Evolutionary conservation across 805 yeast species (phyloP).

Genomic region (Candida alai): DNA sequence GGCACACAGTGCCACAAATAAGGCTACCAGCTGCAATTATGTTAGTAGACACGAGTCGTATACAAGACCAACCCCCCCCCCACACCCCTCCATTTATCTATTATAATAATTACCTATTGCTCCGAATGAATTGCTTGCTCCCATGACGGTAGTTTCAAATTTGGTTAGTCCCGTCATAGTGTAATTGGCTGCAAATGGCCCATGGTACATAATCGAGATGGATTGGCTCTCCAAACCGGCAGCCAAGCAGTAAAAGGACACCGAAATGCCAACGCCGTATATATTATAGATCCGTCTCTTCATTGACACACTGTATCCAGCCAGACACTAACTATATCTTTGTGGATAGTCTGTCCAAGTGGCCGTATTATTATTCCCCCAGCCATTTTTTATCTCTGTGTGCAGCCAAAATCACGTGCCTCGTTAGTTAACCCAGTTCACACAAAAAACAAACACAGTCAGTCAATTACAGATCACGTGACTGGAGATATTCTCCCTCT

Average conservation of each 20-base stretch:
- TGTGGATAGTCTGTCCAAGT: too few species aligned
- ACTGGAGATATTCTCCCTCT: too few species aligned
- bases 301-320: too few species aligned
- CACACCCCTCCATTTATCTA: not conserved
- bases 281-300: constrained; percentile 7
- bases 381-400: too few species aligned
- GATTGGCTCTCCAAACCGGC: constrained; percentile 26
- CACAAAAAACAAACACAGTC: too few species aligned
- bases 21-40: constrained; percentile 26
- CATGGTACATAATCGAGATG: constrained; percentile 2
- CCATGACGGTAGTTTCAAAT: constrained; percentile 23
- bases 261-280: constrained; percentile 7
- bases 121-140: constrained; percentile 29
- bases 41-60: too few species aligned
- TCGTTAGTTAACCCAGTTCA: too few species aligned
- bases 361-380: too few species aligned
- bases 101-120: constrained; percentile 26
- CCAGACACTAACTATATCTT: too few species aligned
- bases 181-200: constrained; percentile 6
- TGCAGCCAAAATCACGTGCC: too few species aligned
- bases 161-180: constrained; percentile 8
- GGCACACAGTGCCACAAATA: constrained; percentile 25
- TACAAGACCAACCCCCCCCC: too few species aligned
- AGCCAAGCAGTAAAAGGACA: constrained; percentile 9
- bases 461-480: too few species aligned